These are phyloP conservation scores for Rhynchospora pubera DNA, from an alignment of 176 grass and related monocot species.

Conservation along the genomic window DNA sequence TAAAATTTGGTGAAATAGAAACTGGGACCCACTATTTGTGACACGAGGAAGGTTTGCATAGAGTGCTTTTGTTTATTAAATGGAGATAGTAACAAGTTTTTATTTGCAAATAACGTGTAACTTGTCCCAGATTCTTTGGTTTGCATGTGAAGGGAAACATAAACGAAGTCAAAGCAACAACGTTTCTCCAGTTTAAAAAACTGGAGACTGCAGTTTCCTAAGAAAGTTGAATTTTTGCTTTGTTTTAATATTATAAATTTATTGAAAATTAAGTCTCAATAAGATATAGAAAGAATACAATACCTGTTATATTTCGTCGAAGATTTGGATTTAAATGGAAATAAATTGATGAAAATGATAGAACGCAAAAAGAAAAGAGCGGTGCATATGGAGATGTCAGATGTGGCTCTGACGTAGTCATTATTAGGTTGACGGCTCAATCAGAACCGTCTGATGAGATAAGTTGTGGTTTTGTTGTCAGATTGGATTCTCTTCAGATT, in stretches of 20 bases:
- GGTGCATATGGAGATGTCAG: background rate
- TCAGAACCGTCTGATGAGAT: conserved; percentile 16
- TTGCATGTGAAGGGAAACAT: background rate
- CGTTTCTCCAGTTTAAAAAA: background rate
- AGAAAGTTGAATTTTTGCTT: background rate
- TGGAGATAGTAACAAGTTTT: background rate
- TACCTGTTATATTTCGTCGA: background rate
- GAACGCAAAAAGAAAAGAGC: background rate
- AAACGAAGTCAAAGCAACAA: background rate
- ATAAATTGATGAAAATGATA: background rate
- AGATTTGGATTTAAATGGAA: background rate
- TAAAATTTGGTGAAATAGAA: background rate
- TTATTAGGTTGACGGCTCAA: background rate
- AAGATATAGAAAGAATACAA: background rate
- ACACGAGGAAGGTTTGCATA: background rate
- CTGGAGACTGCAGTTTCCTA: background rate
- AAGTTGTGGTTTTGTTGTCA: conserved; percentile 15
- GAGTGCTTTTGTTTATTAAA: background rate
- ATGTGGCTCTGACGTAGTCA: background rate
- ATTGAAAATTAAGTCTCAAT: background rate
- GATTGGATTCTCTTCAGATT: conserved; percentile 18
- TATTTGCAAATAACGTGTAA: background rate
- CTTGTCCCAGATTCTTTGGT: background rate
- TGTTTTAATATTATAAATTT: background rate
- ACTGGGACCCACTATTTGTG: background rate